Percentiles rank a stretch among this genome's conserved stretches.
Evolutionary conservation across 2,329 filamentous ascomycete genomes (phyloP).

Genomic region (Furcasterigmium furcatum): DNA sequence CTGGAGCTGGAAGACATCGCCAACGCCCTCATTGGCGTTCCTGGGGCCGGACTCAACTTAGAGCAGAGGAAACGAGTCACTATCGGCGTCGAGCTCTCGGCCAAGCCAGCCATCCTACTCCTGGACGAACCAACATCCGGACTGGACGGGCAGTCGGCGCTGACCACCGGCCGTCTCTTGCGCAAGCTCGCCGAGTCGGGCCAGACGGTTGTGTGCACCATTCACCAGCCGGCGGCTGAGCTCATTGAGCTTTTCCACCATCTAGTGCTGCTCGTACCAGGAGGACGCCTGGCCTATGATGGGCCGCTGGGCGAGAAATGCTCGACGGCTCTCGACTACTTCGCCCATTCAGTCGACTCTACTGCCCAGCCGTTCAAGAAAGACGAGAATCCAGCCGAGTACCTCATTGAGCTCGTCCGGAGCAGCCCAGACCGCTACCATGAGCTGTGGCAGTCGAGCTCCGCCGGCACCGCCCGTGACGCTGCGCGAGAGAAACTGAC

Average conservation of each 20-base stretch:
- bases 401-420: conserved; percentile 37
- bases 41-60: conserved; percentile 28
- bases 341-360: conserved; percentile 60
- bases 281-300: conserved; percentile 72
- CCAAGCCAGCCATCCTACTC: conserved; percentile 61
- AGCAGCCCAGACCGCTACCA: conserved; percentile 28
- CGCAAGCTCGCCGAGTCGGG: conserved; percentile 54
- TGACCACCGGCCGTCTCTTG: conserved; percentile 39
- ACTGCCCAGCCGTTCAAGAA: conserved; percentile 50
- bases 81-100: conserved; percentile 67
- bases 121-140: conserved; percentile 62
- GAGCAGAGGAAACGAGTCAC: conserved; percentile 62
- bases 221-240: conserved; percentile 59
- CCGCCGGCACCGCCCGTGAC: too few species aligned
- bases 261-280: conserved; percentile 66
- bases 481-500: too few species aligned
- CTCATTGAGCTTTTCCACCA: conserved; percentile 69
- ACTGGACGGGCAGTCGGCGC: conserved; percentile 30
- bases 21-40: conserved; percentile 56
- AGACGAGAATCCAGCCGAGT: conserved; percentile 44
- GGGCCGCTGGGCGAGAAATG: conserved; percentile 68
- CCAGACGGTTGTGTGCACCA: conserved; percentile 61
- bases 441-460: conserved; percentile 35
- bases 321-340: conserved; percentile 51
- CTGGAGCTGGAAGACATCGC: conserved; percentile 62